phyloP scores from a whole-genome alignment of 257 asterid genomes.

The Rauvolfia tetraphylla region DNA sequence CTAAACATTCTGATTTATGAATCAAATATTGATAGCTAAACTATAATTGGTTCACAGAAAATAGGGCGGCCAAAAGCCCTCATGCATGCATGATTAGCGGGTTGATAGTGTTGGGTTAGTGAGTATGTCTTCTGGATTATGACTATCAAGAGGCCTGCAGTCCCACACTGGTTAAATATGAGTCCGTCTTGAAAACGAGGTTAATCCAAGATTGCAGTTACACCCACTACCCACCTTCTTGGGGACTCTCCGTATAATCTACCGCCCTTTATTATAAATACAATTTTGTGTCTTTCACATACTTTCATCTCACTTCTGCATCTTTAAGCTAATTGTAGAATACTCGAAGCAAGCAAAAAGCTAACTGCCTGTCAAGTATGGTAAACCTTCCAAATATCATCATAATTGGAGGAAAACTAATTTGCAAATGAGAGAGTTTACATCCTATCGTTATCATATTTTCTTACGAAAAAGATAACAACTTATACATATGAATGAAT shows the following conservation, averaged over 20 bases:
- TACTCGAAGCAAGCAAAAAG: slow-evolving; percentile 17
- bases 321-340: background rate
- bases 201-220: slow-evolving; percentile 8
- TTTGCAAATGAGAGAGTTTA: no score
- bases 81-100: slow-evolving; percentile 5
- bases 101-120: slow-evolving; percentile 1
- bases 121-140: background rate
- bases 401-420: no score
- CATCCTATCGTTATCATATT: no score
- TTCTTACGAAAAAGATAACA: no score
- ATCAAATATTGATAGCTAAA: no score
- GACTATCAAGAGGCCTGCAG: background rate
- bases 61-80: background rate
- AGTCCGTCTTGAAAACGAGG: background rate
- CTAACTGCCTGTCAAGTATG: background rate
- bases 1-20: no score
- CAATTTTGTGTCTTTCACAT: background rate
- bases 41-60: no score
- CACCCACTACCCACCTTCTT: slow-evolving; percentile 41
- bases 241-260: slow-evolving; percentile 1
- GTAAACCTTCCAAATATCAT: background rate
- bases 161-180: background rate
- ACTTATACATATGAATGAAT: no score
- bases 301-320: slow-evolving; percentile 1
- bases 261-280: background rate